Percentiles rank a stretch among this genome's conserved stretches.
Evolutionary conservation across 1,139 yeast genomes (phyloP).

Genomic region (Trichomonascaceae sp.): DNA sequence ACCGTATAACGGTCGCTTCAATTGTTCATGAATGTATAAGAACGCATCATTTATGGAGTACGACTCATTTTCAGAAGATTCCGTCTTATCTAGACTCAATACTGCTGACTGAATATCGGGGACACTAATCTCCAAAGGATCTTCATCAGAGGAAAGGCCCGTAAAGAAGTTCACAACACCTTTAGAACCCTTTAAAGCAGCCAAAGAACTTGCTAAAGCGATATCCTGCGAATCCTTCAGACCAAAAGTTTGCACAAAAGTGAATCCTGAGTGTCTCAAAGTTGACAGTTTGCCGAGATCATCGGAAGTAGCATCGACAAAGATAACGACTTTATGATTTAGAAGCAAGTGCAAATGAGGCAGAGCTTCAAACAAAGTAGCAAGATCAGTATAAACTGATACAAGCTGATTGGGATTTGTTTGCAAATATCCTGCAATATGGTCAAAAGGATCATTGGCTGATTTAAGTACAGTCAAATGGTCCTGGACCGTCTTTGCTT

Average conservation of each 20-base stretch:
- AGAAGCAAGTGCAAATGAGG: conserved; percentile 53
- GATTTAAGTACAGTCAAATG: conserved; percentile 37
- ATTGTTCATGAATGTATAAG: background rate
- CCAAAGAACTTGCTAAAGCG: conserved; percentile 51
- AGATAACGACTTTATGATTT: conserved; percentile 47
- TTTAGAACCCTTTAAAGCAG: conserved; percentile 43
- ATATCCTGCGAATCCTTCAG: conserved; percentile 47
- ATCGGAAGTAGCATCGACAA: conserved; percentile 44
- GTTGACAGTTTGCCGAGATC: conserved; percentile 45
- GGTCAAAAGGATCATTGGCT: conserved; percentile 50
- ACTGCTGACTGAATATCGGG: conserved; percentile 2
- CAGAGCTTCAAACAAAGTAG: conserved; percentile 49
- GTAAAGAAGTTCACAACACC: conserved; percentile 65
- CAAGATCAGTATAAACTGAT: conserved; percentile 43
- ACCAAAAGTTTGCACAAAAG: conserved; percentile 59
- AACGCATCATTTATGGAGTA: conserved; percentile 11
- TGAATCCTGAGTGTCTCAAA: conserved; percentile 61
- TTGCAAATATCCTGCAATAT: conserved; percentile 31
- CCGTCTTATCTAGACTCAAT: conserved; percentile 10
- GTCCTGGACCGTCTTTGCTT: conserved; percentile 6
- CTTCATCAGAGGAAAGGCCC: conserved; percentile 11
- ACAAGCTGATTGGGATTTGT: conserved; percentile 12
- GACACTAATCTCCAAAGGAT: background rate
- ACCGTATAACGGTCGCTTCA: conserved; percentile 20
- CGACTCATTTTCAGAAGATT: conserved; percentile 20